These are phyloP conservation scores for Huntiella decipiens DNA, from an alignment of 2,329 filamentous ascomycete genomes.

Conservation along the genomic window DNA sequence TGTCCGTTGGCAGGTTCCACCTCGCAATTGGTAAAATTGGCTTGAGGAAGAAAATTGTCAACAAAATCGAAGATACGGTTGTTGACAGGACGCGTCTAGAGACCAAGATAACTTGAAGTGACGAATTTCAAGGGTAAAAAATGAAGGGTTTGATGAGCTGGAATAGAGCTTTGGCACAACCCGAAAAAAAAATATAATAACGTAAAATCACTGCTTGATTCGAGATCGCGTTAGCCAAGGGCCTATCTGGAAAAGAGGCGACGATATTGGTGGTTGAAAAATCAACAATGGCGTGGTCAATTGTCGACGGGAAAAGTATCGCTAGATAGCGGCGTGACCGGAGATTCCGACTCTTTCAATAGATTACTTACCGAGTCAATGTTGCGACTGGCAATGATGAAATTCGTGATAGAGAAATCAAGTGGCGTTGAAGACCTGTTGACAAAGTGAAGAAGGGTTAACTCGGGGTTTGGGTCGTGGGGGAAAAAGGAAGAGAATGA, in stretches of 20 bases:
- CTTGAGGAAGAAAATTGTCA: too few relatives aligned
- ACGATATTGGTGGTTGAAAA: too few relatives aligned
- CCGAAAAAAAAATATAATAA: constrained; percentile 7
- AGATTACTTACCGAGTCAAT: not conserved
- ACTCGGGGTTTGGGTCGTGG: constrained; percentile 11
- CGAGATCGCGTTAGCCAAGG: constrained; percentile 9
- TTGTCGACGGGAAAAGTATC: not conserved
- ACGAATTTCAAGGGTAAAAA: constrained; percentile 10
- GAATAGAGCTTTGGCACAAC: constrained; percentile 4
- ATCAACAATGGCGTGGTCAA: not conserved
- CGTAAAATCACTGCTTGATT: not conserved
- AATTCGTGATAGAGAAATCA: not conserved
- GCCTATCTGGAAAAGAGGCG: not conserved
- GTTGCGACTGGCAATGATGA: not conserved
- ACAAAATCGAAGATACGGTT: not conserved
- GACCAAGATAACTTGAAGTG: constrained; percentile 1
- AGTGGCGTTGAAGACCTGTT: not conserved
- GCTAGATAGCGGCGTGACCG: too few relatives aligned
- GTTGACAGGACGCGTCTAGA: constrained; percentile 4
- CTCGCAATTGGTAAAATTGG: too few relatives aligned
- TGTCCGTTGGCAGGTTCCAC: too few relatives aligned
- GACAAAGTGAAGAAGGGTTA: constrained; percentile 10
- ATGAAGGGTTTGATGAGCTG: constrained; percentile 7
- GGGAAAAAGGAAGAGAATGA: constrained; percentile 6
- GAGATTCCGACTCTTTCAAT: not conserved